phyloP scores from a whole-genome alignment of 306 rosid genomes.

The Rosa multiflora region DNA sequence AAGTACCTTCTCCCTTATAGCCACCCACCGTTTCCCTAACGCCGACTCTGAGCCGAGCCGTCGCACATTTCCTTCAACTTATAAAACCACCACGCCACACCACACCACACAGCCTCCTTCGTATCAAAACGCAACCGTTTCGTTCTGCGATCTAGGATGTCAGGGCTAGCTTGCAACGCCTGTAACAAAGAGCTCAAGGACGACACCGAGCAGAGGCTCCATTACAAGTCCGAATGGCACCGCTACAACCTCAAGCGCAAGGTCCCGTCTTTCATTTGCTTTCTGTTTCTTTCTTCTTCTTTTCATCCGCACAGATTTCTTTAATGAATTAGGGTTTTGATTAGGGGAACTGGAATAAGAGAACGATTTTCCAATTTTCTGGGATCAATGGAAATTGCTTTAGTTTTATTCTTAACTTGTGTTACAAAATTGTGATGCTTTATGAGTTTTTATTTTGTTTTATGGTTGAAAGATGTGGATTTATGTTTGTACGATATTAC shows the following conservation, averaged over 20 bases:
- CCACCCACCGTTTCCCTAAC: slow-evolving; percentile 6
- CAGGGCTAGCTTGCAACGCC: slow-evolving; percentile 74
- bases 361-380: background rate
- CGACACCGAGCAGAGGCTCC: slow-evolving; percentile 67
- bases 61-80: background rate
- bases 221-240: slow-evolving; percentile 98
- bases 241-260: slow-evolving; percentile 99
- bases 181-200: slow-evolving; percentile 84
- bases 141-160: slow-evolving; percentile 34
- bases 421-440: background rate
- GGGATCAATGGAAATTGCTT: background rate
- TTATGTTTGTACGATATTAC: background rate
- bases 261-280: slow-evolving; percentile 34
- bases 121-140: background rate
- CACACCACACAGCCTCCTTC: background rate
- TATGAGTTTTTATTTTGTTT: background rate
- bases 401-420: background rate
- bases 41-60: slow-evolving; percentile 42
- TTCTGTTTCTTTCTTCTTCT: background rate
- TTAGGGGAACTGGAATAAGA: background rate
- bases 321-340: slow-evolving; percentile 5
- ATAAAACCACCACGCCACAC: background rate
- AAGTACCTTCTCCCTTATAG: background rate
- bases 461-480: background rate
- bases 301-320: background rate